Conservation (phyloP, 805 yeast species). For the Starmerella vaccinii region DNA sequence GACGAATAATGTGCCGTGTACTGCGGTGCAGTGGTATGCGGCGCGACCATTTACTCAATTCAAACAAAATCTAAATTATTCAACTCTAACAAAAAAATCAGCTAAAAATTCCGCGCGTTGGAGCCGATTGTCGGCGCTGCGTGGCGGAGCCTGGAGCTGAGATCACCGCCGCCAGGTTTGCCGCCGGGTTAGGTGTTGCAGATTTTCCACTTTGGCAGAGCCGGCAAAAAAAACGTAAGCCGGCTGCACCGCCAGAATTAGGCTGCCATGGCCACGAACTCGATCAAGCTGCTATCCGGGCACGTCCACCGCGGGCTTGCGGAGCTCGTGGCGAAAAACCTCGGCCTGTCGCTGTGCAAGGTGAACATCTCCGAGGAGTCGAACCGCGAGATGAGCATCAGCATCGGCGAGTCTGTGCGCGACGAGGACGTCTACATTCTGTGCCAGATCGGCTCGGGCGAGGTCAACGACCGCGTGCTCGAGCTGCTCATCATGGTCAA, state of each 20-base stretch:
- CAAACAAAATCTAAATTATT: too few relatives aligned
- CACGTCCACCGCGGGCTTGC: conserved; percentile 66
- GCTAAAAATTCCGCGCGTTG: too few relatives aligned
- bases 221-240: not conserved
- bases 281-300: conserved; percentile 47
- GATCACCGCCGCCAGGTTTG: too few relatives aligned
- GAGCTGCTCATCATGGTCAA: conserved; percentile 83
- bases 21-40: too few relatives aligned
- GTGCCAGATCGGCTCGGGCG: conserved; percentile 73
- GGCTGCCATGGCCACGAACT: conserved; percentile 20
- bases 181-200: not conserved
- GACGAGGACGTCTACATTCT: conserved; percentile 57
- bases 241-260: not conserved
- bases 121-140: too few relatives aligned
- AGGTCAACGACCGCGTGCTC: conserved; percentile 74
- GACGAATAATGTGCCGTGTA: too few relatives aligned
- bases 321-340: conserved; percentile 52
- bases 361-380: conserved; percentile 45
- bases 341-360: conserved; percentile 46
- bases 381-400: conserved; percentile 24
- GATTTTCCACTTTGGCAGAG: too few relatives aligned
- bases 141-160: too few relatives aligned
- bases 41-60: too few relatives aligned
- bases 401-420: conserved; percentile 77
- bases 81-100: too few relatives aligned